Conservation (phyloP, 257 asterid species). For the Salvia miltiorrhiza region DNA sequence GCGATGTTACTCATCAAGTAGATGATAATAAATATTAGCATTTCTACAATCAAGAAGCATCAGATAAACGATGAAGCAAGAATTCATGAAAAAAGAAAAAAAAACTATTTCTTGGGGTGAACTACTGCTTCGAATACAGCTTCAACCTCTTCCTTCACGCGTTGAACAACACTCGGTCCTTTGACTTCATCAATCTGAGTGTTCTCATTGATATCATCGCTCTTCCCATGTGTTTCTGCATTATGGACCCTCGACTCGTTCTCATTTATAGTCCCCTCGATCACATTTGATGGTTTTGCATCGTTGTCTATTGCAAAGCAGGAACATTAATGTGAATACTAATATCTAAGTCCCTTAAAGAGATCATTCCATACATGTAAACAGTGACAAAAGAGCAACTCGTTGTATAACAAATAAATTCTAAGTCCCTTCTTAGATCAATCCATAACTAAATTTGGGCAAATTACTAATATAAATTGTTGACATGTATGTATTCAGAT, state of each 20-base stretch:
- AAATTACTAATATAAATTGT: not conserved
- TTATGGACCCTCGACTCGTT: constrained; percentile 19
- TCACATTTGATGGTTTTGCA: constrained; percentile 31
- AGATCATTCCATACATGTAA: not conserved
- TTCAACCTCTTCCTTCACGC: constrained; percentile 86
- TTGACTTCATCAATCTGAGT: constrained; percentile 69
- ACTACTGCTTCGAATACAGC: constrained; percentile 53
- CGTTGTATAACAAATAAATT: not conserved
- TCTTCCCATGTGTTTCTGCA: constrained; percentile 82
- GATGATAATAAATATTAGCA: not conserved
- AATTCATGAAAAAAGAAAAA: not conserved
- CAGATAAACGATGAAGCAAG: not conserved
- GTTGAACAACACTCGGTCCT: constrained; percentile 65
- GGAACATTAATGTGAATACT: not conserved
- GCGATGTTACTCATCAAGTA: not conserved
- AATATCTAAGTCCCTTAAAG: not conserved
- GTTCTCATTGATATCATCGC: constrained; percentile 55
- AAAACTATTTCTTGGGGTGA: constrained; percentile 50
- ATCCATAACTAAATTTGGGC: not conserved
- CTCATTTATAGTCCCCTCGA: constrained; percentile 39
- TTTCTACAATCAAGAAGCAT: not conserved
- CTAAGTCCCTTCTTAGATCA: constrained; percentile 1
- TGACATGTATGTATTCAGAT: not conserved
- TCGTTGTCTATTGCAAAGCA: constrained; percentile 28
- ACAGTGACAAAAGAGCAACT: not conserved